phyloP scores from a whole-genome alignment of 768 basidiomycete genomes.

The Pluteus cervinus region DNA sequence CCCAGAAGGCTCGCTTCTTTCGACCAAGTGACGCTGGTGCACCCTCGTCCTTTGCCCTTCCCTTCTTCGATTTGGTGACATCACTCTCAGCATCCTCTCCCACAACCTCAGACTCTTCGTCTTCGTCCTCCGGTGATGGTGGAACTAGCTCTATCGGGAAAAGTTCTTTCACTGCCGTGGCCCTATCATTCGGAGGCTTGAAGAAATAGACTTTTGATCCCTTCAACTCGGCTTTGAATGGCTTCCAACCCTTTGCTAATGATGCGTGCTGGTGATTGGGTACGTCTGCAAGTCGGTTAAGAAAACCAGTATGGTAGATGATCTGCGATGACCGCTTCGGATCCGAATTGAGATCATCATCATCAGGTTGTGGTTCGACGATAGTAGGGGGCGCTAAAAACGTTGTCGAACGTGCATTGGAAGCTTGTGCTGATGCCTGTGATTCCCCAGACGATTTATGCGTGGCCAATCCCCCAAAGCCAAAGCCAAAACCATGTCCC shows the following conservation, averaged over 20 bases:
- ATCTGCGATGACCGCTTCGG: constrained; percentile 72
- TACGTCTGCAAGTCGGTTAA: constrained; percentile 62
- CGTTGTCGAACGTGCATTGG: constrained; percentile 16
- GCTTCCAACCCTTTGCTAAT: constrained; percentile 75
- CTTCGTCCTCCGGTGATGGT: constrained; percentile 45
- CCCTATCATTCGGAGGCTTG: constrained; percentile 72
- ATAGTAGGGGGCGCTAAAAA: constrained; percentile 46
- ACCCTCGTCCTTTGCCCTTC: constrained; percentile 12
- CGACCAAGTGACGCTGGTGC: constrained; percentile 24
- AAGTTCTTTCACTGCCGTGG: constrained; percentile 58
- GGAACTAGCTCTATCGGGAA: constrained; percentile 66
- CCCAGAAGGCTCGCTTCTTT: constrained; percentile 74
- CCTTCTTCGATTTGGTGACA: constrained; percentile 10
- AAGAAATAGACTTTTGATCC: constrained; percentile 85
- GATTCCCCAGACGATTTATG: constrained; percentile 2
- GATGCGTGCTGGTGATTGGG: constrained; percentile 24
- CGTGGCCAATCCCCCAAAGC: constrained; percentile 5
- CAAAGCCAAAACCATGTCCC: constrained; percentile 9
- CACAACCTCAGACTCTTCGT: constrained; percentile 13
- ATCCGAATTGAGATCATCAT: constrained; percentile 23
- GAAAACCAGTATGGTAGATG: constrained; percentile 66
- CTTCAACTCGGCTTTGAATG: constrained; percentile 77
- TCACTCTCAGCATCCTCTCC: constrained; percentile 11
- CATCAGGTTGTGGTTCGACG: constrained; percentile 32
- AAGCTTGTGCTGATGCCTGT: constrained; percentile 1